These are phyloP conservation scores for Phytophthora lateralis DNA, from an alignment of 352 stramenopile genomes.

Conservation along the genomic window DNA sequence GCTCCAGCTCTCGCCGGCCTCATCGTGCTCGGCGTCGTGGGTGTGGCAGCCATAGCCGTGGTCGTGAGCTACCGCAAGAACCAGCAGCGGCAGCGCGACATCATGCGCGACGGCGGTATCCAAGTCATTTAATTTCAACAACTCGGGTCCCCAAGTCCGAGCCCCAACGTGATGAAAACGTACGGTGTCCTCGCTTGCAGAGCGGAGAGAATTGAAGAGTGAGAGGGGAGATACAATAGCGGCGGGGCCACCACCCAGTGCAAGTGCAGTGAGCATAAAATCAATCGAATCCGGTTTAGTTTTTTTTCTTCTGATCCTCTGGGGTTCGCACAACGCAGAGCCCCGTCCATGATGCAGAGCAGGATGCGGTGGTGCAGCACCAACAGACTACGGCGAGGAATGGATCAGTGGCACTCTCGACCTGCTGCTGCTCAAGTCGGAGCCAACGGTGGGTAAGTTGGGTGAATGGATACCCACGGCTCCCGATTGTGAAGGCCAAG, in stretches of 20 bases:
- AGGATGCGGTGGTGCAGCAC: not conserved
- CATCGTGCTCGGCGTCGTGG: slow-evolving; percentile 63
- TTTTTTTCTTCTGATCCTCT: slow-evolving; percentile 21
- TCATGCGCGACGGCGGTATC: slow-evolving; percentile 64
- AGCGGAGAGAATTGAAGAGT: not conserved
- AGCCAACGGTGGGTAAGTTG: not conserved
- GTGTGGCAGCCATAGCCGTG: slow-evolving; percentile 55
- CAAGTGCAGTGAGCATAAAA: slow-evolving; percentile 13
- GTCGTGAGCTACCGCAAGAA: slow-evolving; percentile 82
- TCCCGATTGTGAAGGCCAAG: slow-evolving; percentile 1
- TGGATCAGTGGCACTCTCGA: slow-evolving; percentile 3
- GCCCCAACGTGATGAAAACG: slow-evolving; percentile 23
- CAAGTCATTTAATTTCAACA: slow-evolving; percentile 40
- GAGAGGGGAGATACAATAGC: slow-evolving; percentile 14
- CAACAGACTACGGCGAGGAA: slow-evolving; percentile 14
- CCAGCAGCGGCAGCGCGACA: slow-evolving; percentile 71
- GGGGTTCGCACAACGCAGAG: slow-evolving; percentile 4
- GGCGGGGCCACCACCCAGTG: slow-evolving; percentile 11
- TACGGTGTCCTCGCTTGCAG: slow-evolving; percentile 13
- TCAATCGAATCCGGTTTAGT: slow-evolving; percentile 28
- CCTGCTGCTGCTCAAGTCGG: slow-evolving; percentile 20
- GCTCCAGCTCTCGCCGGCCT: slow-evolving; percentile 56
- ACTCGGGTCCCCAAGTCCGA: slow-evolving; percentile 26
- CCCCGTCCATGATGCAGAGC: slow-evolving; percentile 2
- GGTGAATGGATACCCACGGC: slow-evolving; percentile 17